These are phyloP conservation scores for Rhododendron vialii DNA, from an alignment of 148 eudicot species.

Conservation along the genomic window DNA sequence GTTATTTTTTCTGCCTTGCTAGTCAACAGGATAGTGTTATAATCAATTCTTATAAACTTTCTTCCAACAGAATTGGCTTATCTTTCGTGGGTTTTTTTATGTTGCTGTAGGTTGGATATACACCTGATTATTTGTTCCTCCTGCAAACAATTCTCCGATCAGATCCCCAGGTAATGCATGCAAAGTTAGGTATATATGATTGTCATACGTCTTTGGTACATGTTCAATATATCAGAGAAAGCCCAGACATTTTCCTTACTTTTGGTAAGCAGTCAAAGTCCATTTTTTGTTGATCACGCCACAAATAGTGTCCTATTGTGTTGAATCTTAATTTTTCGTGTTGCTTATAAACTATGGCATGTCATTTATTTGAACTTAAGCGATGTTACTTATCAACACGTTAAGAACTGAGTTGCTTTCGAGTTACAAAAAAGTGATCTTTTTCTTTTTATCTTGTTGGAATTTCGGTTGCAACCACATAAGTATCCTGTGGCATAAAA, in stretches of 20 bases:
- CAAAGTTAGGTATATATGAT: not conserved
- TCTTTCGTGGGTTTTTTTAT: not conserved
- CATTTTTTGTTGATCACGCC: not conserved
- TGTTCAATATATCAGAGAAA: not conserved
- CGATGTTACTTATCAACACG: not conserved
- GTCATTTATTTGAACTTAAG: not conserved
- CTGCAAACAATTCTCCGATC: constrained; percentile 92
- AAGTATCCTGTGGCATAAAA: not conserved
- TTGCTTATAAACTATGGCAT: not conserved
- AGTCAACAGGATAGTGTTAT: not conserved
- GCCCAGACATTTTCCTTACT: not conserved
- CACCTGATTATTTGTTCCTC: constrained; percentile 91
- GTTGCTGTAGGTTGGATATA: constrained; percentile 75
- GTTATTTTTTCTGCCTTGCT: not conserved
- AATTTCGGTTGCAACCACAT: not conserved
- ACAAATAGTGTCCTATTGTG: not conserved
- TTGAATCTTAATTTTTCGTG: not conserved
- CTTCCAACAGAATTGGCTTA: not conserved
- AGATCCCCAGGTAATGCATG: constrained; percentile 81
- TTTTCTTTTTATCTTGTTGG: not conserved
- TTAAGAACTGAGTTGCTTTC: not conserved
- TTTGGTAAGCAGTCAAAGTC: not conserved
- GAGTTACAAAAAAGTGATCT: not conserved
- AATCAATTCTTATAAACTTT: not conserved
- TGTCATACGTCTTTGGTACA: not conserved